Evolutionary conservation across 495 filamentous ascomycete species (phyloP).

Genomic region (Elaphomyces granulatus): DNA sequence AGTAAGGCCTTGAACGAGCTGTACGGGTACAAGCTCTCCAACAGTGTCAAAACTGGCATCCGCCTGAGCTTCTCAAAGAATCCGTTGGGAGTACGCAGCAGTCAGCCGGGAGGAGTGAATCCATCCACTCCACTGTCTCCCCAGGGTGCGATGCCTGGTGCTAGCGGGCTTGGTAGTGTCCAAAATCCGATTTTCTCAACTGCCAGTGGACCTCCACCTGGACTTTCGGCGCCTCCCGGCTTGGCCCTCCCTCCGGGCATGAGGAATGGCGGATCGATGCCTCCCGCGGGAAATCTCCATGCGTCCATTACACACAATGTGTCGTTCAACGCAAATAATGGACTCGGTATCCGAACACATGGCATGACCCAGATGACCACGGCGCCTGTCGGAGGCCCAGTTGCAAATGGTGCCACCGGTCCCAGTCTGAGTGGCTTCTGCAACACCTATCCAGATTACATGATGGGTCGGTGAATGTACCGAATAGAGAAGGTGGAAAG

Average conservation of each 20-base stretch:
- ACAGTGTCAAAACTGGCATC: slow-evolving; percentile 91
- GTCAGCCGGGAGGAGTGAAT: slow-evolving; percentile 45
- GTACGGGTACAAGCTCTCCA: slow-evolving; percentile 78
- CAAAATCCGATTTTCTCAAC: slow-evolving; percentile 50
- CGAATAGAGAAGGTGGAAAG: neutral
- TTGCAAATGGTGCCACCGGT: slow-evolving; percentile 23
- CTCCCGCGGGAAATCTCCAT: slow-evolving; percentile 21
- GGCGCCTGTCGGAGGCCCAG: slow-evolving; percentile 21
- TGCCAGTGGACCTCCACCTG: slow-evolving; percentile 61
- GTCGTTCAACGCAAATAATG: slow-evolving; percentile 29
- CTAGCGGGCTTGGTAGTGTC: slow-evolving; percentile 40
- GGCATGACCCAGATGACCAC: slow-evolving; percentile 31
- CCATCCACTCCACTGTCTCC: slow-evolving; percentile 35
- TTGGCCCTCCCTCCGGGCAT: slow-evolving; percentile 31
- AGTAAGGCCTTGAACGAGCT: slow-evolving; percentile 87
- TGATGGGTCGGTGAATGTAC: slow-evolving; percentile 40
- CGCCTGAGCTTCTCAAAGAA: slow-evolving; percentile 98
- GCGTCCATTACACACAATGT: slow-evolving; percentile 23
- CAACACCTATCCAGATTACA: slow-evolving; percentile 41
- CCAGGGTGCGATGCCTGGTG: slow-evolving; percentile 31
- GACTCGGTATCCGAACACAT: slow-evolving; percentile 30
- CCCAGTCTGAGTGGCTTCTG: slow-evolving; percentile 32
- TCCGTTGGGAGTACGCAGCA: slow-evolving; percentile 79
- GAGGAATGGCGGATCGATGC: slow-evolving; percentile 24
- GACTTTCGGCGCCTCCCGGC: slow-evolving; percentile 55